A percentile compares a stretch with the other conserved stretches of the same genome.
Evolutionary conservation across 306 rosid genomes (phyloP).

Genomic region (Quercus wislizeni): DNA sequence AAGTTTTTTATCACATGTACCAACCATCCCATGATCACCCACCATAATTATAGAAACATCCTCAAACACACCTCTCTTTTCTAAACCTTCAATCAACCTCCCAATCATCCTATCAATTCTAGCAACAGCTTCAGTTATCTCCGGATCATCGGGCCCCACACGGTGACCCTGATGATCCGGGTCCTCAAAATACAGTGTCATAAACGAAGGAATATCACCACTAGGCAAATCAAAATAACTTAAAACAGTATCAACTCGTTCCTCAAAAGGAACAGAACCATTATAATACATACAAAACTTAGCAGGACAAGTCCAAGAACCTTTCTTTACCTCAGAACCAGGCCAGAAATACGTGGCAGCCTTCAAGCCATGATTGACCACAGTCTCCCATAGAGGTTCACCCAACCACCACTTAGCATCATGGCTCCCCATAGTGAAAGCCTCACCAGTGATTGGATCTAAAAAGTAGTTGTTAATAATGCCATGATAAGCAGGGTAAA

Average conservation of each 20-base stretch:
- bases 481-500: constrained; percentile 88
- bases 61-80: constrained; percentile 74
- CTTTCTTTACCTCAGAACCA: constrained; percentile 93
- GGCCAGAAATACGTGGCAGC: constrained; percentile 96
- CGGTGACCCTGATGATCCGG: constrained; percentile 96
- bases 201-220: constrained; percentile 69
- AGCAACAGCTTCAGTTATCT: constrained; percentile 75
- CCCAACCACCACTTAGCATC: constrained; percentile 98
- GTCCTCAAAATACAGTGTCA: constrained; percentile 96
- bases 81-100: constrained; percentile 75
- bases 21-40: constrained; percentile 99
- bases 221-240: constrained; percentile 66
- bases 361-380: constrained; percentile 61
- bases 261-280: constrained; percentile 76
- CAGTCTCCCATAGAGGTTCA: constrained; percentile 96
- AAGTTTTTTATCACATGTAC: constrained; percentile 87
- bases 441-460: constrained; percentile 71
- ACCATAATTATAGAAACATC: constrained; percentile 82
- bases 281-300: constrained; percentile 53
- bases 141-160: constrained; percentile 91
- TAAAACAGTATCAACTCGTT: constrained; percentile 66
- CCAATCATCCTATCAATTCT: constrained; percentile 83
- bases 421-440: constrained; percentile 67
- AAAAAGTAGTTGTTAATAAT: constrained; percentile 77
- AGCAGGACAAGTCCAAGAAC: constrained; percentile 76